A percentile compares a stretch with the other conserved stretches of the same genome.
phyloP scores from a whole-genome alignment of 2,329 filamentous ascomycete genomes.

The Fusarium sp. region DNA sequence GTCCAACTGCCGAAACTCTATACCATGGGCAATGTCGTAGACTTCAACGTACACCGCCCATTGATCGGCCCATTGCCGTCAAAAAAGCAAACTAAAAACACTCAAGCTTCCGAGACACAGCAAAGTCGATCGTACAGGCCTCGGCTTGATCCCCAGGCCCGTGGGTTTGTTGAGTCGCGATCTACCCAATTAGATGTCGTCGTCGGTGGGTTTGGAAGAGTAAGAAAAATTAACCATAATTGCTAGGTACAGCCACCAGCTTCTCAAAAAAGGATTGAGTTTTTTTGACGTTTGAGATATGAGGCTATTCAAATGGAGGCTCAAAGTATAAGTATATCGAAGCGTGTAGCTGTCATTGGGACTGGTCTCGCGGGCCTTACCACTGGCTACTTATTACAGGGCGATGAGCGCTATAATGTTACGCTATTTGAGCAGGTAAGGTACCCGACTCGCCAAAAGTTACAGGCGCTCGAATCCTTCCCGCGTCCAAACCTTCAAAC shows the following conservation, averaged over 20 bases:
- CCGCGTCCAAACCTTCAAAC: not conserved
- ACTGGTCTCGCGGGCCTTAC: conserved; percentile 54
- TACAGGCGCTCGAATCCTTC: conserved; percentile 1
- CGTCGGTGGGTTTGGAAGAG: not conserved
- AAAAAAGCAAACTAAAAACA: not conserved
- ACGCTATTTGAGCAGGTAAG: conserved; percentile 54
- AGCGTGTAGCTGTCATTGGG: conserved; percentile 50
- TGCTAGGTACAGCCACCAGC: not conserved
- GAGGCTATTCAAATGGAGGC: not conserved
- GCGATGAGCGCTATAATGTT: conserved; percentile 50
- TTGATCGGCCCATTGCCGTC: not conserved
- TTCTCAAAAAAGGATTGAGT: not conserved
- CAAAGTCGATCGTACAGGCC: not conserved
- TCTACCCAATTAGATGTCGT: not conserved
- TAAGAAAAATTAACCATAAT: not conserved
- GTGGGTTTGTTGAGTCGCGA: conserved; percentile 2
- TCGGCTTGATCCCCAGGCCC: not conserved
- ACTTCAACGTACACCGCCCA: not conserved
- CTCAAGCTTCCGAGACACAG: not conserved
- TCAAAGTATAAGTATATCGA: not conserved
- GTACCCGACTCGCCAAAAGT: not conserved
- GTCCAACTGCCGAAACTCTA: not conserved
- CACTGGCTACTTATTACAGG: conserved; percentile 50
- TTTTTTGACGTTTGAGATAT: not conserved
- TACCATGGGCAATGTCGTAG: not conserved